Evolutionary conservation across 192 early-diverging fungal genomes (phyloP).

Genomic region (Oehlia diaphana): DNA sequence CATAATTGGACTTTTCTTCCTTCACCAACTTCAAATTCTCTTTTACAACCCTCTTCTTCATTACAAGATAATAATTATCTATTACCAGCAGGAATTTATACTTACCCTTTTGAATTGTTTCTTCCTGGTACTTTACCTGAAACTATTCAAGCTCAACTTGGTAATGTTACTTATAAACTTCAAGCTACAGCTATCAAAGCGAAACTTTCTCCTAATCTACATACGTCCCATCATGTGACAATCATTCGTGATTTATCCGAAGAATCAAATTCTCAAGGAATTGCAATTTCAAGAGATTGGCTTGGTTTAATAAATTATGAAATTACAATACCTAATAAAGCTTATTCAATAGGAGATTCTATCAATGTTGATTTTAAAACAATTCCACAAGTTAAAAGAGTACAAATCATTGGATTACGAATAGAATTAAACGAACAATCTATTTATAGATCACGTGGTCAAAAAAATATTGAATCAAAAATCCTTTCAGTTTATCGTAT

Average conservation of each 20-base stretch:
- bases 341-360: constrained; percentile 45
- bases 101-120: constrained; percentile 39
- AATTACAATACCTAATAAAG: constrained; percentile 54
- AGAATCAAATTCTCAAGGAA: constrained; percentile 52
- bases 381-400: constrained; percentile 44
- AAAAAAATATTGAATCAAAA: neutral
- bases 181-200: constrained; percentile 20
- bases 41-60: too few species aligned
- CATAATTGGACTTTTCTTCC: neutral
- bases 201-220: constrained; percentile 47
- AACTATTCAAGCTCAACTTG: constrained; percentile 32
- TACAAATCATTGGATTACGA: neutral
- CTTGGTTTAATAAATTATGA: constrained; percentile 41
- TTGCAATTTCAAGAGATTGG: constrained; percentile 30
- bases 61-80: constrained; percentile 28
- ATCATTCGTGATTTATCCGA: constrained; percentile 52
- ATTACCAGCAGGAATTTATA: constrained; percentile 33
- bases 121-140: constrained; percentile 40
- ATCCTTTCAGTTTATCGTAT: neutral
- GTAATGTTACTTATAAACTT: constrained; percentile 36
- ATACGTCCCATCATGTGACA: constrained; percentile 33
- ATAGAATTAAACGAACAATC: constrained; percentile 9
- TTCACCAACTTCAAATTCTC: neutral
- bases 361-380: constrained; percentile 50
- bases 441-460: neutral